Conservation (phyloP, 257 asterid species). For the Penstemon davidsonii region DNA sequence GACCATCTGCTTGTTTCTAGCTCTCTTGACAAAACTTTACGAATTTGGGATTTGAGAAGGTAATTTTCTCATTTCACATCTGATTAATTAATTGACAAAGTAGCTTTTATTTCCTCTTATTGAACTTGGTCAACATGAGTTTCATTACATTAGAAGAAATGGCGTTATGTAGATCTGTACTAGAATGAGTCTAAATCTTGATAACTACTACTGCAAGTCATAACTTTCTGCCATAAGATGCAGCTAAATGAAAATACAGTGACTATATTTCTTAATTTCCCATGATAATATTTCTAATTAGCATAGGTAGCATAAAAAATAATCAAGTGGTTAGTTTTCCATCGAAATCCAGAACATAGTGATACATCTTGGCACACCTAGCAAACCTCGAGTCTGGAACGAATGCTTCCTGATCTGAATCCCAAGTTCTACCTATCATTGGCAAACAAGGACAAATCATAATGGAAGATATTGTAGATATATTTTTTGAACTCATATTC, state of each 20-base stretch:
- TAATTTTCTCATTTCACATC: conserved; percentile 26
- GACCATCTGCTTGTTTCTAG: conserved; percentile 84
- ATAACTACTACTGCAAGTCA: conserved; percentile 11
- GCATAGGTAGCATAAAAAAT: conserved; percentile 7
- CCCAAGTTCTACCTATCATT: not conserved
- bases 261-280: not conserved
- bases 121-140: conserved; percentile 5
- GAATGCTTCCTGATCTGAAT: not conserved
- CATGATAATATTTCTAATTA: not conserved
- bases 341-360: not conserved
- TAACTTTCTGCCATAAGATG: not conserved
- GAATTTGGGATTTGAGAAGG: conserved; percentile 98
- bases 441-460: not conserved
- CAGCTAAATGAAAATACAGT: conserved; percentile 11
- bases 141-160: conserved; percentile 8
- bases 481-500: not conserved
- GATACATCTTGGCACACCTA: not conserved
- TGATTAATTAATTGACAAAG: not conserved
- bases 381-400: not conserved
- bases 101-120: conserved; percentile 5
- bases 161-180: conserved; percentile 11
- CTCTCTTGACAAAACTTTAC: conserved; percentile 84
- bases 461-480: not conserved
- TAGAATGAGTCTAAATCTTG: conserved; percentile 9
- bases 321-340: not conserved